Evolutionary conservation across 768 basidiomycete species (phyloP), one percentile per base, ranked within the genome.

Genomic region (Flagelloscypha sp.): DNA sequence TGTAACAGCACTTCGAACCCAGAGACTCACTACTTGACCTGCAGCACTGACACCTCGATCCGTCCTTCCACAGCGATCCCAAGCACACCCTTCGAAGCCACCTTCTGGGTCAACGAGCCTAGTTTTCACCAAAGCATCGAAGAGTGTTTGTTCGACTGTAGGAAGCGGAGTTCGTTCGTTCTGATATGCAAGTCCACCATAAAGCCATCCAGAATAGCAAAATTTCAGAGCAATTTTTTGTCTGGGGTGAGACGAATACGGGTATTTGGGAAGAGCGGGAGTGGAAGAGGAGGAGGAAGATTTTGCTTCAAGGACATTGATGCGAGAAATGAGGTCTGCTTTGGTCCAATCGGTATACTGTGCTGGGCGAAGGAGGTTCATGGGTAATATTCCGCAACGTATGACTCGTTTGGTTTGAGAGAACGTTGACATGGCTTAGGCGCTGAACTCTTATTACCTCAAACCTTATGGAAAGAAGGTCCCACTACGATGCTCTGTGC

Each of bases 181-280:
- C 54, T 98, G 95, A 51, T 75, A 78, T 1, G 92, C 89, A 27
- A 99, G 71, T 9, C 94, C 95, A 37, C 81, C 79, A 53, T 94
- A 97, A 18, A 86, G 83, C 76, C 80, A 84, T 10, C 94, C 94
- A 28, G 87, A 76, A 50, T 97, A 99, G 52, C 78, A 83, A 53
- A 98, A 88, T 50, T 87, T 84, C 35, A 99, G 65, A 1, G 95
- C 95, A 42, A 99, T 89, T 61, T 97, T 97, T 35, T 86, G 82
- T 24, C 70, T 68, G 6, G 86, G 74, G 50, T 89, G 70, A 4
- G 70, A 61, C 15, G 71, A 54, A 55, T 89, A 86, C 41, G 77
- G 58, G 53, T 88, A 87, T 34, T 65, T 66, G 25, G 48, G 24
- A 21, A 37, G 54, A 30, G 45, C 55, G 33, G 23, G 52, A 41